These are phyloP conservation scores for Colletotrichum sp. DNA, from an alignment of 2,329 filamentous ascomycete genomes.

Conservation along the genomic window DNA sequence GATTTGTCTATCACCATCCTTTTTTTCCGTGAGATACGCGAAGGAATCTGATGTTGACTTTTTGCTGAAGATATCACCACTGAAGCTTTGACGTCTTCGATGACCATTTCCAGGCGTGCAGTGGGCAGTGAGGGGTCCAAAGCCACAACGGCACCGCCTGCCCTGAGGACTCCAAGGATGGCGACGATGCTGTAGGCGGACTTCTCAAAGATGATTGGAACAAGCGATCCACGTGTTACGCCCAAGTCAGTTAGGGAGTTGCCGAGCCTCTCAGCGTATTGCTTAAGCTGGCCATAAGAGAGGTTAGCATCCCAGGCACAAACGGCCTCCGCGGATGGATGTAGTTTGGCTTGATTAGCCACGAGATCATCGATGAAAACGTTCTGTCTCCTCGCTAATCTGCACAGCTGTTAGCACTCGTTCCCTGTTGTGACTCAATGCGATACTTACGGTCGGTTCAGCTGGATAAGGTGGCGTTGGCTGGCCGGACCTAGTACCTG, in stretches of 20 bases:
- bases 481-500: not conserved
- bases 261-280: not conserved
- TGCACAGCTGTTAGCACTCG: not conserved
- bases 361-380: not conserved
- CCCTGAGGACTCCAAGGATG: not conserved
- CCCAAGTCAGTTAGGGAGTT: not conserved
- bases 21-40: not conserved
- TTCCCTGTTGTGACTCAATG: accelerated
- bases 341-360: not conserved
- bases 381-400: not conserved
- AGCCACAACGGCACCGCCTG: not conserved
- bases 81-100: not conserved
- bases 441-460: conserved; percentile 4
- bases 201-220: conserved; percentile 13
- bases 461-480: not conserved
- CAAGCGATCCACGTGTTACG: conserved; percentile 19
- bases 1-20: not conserved
- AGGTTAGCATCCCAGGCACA: conserved; percentile 1
- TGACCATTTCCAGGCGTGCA: not conserved
- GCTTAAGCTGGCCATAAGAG: not conserved
- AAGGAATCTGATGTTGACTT: not conserved
- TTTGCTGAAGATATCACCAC: not conserved
- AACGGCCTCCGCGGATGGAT: not conserved
- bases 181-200: not conserved
- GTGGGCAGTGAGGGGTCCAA: conserved; percentile 4